These are phyloP conservation scores for Gentiana straminea DNA, from an alignment of 257 asterid species.

Conservation along the genomic window DNA sequence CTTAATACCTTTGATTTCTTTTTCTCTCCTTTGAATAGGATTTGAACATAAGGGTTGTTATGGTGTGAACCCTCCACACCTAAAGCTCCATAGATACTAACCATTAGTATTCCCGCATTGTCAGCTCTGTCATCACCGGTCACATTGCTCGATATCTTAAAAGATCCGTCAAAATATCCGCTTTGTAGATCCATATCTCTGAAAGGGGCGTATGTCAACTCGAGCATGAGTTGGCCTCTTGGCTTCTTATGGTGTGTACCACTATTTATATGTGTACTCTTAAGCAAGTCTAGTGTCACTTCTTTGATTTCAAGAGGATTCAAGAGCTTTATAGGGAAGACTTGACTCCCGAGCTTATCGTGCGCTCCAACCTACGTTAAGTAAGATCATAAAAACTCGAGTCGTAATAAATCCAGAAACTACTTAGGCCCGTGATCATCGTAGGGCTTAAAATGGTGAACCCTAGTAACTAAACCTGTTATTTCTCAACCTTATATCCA, in stretches of 20 bases:
- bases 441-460: too few relatives aligned
- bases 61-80: constrained; percentile 62
- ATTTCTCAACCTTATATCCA: too few relatives aligned
- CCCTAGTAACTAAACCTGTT: too few relatives aligned
- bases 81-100: constrained; percentile 42
- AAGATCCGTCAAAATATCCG: constrained; percentile 19
- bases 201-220: constrained; percentile 56
- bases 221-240: constrained; percentile 41
- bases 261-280: constrained; percentile 37
- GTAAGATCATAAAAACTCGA: not conserved
- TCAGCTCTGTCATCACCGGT: constrained; percentile 16
- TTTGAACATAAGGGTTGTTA: constrained; percentile 43
- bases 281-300: constrained; percentile 35
- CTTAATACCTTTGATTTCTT: constrained; percentile 50
- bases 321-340: constrained; percentile 38
- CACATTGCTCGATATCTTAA: constrained; percentile 15
- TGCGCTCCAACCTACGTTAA: constrained; percentile 55
- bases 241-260: constrained; percentile 50
- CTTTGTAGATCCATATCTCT: constrained; percentile 25
- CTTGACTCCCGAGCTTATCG: constrained; percentile 84
- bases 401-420: too few relatives aligned
- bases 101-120: constrained; percentile 52
- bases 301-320: constrained; percentile 43
- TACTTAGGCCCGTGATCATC: too few relatives aligned
- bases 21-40: constrained; percentile 56